Percentiles rank a stretch among this genome's conserved stretches.
Evolutionary conservation across 768 basidiomycete species (phyloP).

Genomic region (Vararia minispora): DNA sequence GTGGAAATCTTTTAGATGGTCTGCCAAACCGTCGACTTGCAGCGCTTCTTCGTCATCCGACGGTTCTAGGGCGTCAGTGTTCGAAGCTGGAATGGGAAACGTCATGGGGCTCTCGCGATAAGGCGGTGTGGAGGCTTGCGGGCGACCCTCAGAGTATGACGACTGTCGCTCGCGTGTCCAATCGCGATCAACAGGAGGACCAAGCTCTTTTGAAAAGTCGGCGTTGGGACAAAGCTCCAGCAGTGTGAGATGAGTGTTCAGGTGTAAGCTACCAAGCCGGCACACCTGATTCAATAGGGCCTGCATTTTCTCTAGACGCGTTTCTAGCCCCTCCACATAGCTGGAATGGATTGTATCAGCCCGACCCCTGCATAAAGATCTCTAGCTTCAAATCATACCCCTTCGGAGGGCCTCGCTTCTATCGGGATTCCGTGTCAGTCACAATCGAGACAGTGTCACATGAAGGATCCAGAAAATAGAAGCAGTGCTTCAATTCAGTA

Average conservation of each 20-base stretch:
- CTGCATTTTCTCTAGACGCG: conserved; percentile 35
- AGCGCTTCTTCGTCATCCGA: conserved; percentile 17
- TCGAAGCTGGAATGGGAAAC: neutral
- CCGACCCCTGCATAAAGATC: neutral
- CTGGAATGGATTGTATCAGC: conserved; percentile 13
- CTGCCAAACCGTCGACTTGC: conserved; percentile 20
- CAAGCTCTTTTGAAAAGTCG: conserved; percentile 48
- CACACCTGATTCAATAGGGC: conserved; percentile 24
- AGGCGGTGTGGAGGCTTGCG: conserved; percentile 1
- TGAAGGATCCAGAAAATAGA: too few relatives aligned
- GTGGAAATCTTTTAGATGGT: conserved; percentile 19
- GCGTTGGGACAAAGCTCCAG: conserved; percentile 53
- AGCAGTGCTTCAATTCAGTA: too few relatives aligned
- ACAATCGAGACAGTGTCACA: neutral
- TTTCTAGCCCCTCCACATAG: conserved; percentile 28
- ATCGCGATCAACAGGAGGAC: conserved; percentile 30
- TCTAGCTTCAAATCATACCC: conserved; percentile 27
- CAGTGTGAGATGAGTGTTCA: neutral
- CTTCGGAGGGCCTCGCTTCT: conserved; percentile 53
- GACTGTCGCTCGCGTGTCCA: conserved; percentile 21
- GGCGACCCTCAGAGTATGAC: too few relatives aligned
- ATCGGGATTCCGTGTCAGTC: neutral
- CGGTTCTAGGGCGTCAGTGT: conserved; percentile 6
- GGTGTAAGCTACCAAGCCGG: neutral
- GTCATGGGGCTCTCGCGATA: neutral